phyloP scores from a whole-genome alignment of 805 yeast species.

The Candida oleophila region DNA sequence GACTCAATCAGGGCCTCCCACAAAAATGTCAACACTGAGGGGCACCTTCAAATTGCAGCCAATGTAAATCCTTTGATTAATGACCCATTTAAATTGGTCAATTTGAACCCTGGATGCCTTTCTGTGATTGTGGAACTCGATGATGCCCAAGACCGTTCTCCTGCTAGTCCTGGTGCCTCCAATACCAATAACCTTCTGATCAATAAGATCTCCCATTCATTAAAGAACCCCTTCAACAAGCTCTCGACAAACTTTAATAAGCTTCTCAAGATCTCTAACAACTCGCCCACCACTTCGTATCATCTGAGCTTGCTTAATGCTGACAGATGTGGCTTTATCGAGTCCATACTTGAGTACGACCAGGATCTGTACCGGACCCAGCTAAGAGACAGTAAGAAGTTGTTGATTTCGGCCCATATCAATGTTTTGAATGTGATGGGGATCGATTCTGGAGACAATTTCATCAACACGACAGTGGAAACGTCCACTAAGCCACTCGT shows the following conservation, averaged over 20 bases:
- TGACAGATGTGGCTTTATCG: constrained; percentile 22
- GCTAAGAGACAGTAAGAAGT: constrained; percentile 27
- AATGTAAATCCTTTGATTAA: constrained; percentile 51
- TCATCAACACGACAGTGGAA: constrained; percentile 18
- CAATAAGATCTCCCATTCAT: constrained; percentile 3
- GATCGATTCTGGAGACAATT: constrained; percentile 26
- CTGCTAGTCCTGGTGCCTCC: constrained; percentile 8
- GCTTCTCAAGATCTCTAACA: constrained; percentile 15
- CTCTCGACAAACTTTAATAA: constrained; percentile 32
- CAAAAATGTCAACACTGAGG: constrained; percentile 38
- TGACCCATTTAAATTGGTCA: constrained; percentile 53
- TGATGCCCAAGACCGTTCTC: not conserved
- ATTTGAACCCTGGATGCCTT: constrained; percentile 55
- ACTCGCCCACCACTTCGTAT: not conserved
- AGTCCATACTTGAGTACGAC: constrained; percentile 34
- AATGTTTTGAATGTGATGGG: constrained; percentile 48
- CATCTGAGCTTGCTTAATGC: not conserved
- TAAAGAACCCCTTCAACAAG: constrained; percentile 30
- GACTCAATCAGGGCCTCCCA: constrained; percentile 31
- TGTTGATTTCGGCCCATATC: constrained; percentile 49
- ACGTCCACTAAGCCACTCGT: constrained; percentile 19
- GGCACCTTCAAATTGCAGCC: constrained; percentile 51
- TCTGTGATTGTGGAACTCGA: constrained; percentile 17
- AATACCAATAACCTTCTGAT: constrained; percentile 3
- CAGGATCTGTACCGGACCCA: constrained; percentile 25